phyloP scores from a whole-genome alignment of 148 eudicot species.

The Rhododendron kiyosumense region DNA sequence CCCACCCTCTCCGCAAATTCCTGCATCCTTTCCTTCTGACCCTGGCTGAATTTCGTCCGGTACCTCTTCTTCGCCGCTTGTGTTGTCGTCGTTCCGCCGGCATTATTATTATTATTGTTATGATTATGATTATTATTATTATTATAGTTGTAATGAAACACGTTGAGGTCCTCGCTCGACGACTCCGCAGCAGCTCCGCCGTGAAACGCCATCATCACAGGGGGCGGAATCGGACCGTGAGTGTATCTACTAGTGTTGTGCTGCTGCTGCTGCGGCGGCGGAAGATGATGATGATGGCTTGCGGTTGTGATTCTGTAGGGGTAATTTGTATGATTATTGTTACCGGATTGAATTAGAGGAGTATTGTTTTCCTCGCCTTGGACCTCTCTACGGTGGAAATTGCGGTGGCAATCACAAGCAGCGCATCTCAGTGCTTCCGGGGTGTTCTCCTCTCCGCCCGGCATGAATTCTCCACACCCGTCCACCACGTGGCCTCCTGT shows the following conservation, averaged over 20 bases:
- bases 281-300: neutral
- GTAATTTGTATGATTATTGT: constrained; percentile 12
- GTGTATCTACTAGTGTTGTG: neutral
- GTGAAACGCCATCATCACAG: constrained; percentile 65
- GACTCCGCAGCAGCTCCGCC: constrained; percentile 50
- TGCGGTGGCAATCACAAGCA: constrained; percentile 90
- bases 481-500: constrained; percentile 67
- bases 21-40: constrained; percentile 48
- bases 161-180: constrained; percentile 69
- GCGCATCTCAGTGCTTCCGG: constrained; percentile 57
- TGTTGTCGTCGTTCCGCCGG: neutral
- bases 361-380: constrained; percentile 18
- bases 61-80: constrained; percentile 30
- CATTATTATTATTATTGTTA: too few relatives aligned
- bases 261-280: neutral
- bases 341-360: constrained; percentile 4
- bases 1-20: constrained; percentile 44
- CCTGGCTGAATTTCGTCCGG: constrained; percentile 48
- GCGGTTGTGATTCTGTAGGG: neutral
- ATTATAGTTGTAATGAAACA: constrained; percentile 13
- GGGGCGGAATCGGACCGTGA: constrained; percentile 9
- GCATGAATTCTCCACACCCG: constrained; percentile 95
- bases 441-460: constrained; percentile 48
- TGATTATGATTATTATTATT: neutral
- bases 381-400: constrained; percentile 62